phyloP scores from a whole-genome alignment of 1,139 yeast genomes.

The Schwanniomyces etchellsii region DNA sequence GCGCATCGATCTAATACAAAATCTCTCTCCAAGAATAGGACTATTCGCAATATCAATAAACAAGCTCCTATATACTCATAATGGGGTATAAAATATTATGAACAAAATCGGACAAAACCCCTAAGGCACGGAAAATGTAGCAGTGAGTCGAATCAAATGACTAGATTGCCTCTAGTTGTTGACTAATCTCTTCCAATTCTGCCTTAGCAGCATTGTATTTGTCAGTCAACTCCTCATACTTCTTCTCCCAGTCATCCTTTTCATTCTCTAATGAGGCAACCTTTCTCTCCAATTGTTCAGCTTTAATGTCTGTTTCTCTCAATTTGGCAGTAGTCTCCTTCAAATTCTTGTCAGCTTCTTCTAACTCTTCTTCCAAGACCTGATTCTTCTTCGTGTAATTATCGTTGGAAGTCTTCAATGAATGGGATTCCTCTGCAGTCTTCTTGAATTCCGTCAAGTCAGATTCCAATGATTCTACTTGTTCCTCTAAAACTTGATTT shows the following conservation, averaged over 20 bases:
- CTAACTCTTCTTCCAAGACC: conserved; percentile 89
- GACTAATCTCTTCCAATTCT: conserved; percentile 90
- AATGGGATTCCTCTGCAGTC: conserved; percentile 88
- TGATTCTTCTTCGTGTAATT: conserved; percentile 89
- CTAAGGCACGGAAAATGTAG: no score
- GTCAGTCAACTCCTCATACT: conserved; percentile 81
- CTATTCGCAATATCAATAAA: no score
- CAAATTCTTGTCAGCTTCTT: conserved; percentile 85
- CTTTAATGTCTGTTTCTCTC: conserved; percentile 94
- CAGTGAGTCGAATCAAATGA: no score
- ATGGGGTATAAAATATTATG: no score
- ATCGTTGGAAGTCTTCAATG: conserved; percentile 84
- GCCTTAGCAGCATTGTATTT: conserved; percentile 80
- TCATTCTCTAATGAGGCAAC: conserved; percentile 89
- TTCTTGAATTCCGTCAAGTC: conserved; percentile 79
- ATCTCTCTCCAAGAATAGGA: no score
- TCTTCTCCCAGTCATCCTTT: conserved; percentile 88
- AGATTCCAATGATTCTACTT: conserved; percentile 82
- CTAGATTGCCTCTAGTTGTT: conserved; percentile 85
- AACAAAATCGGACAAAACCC: no score
- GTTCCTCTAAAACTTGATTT: conserved; percentile 84
- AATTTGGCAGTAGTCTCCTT: conserved; percentile 91
- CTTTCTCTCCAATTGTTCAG: conserved; percentile 94
- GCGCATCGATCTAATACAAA: no score
- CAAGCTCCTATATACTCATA: no score